A percentile compares a stretch with the other conserved stretches of the same genome.
phyloP scores from a whole-genome alignment of 352 stramenopile genomes.

The Phytophthora cactorum region DNA sequence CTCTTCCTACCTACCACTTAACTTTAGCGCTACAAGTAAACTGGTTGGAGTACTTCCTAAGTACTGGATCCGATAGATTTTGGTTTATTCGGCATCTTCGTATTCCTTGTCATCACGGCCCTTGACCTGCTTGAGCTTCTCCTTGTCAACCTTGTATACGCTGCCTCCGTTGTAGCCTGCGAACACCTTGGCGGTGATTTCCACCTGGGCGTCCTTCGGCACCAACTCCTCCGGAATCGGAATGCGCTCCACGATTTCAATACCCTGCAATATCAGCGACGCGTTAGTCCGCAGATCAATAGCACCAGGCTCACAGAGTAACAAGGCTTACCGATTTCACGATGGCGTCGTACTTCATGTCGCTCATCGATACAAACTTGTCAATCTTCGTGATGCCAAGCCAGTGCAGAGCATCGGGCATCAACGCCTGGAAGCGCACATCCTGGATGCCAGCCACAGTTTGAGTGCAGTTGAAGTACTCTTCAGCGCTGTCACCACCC shows the following conservation, averaged over 20 bases:
- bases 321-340: constrained; percentile 87
- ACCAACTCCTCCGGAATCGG: constrained; percentile 98
- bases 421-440: constrained; percentile 98
- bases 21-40: constrained; percentile 7
- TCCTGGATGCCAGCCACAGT: constrained; percentile 98
- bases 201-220: constrained; percentile 97
- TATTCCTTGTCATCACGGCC: constrained; percentile 86
- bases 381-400: constrained; percentile 95
- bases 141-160: constrained; percentile 94
- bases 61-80: background rate
- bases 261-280: constrained; percentile 69
- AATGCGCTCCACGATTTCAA: constrained; percentile 98
- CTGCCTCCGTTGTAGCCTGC: constrained; percentile 88
- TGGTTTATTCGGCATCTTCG: constrained; percentile 45
- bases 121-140: constrained; percentile 94
- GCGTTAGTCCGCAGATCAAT: constrained; percentile 12
- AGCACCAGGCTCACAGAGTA: background rate
- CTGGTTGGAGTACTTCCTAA: background rate
- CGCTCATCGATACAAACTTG: constrained; percentile 97
- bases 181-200: constrained; percentile 99
- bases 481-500: constrained; percentile 95
- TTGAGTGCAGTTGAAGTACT: constrained; percentile 99
- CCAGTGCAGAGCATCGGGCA: constrained; percentile 99
- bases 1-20: background rate
- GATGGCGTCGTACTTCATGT: constrained; percentile 99